Percentiles rank a stretch among this genome's conserved stretches.
Conservation (phyloP, 1,284 basidiomycete species). For the Quambalaria eucalypti region DNA sequence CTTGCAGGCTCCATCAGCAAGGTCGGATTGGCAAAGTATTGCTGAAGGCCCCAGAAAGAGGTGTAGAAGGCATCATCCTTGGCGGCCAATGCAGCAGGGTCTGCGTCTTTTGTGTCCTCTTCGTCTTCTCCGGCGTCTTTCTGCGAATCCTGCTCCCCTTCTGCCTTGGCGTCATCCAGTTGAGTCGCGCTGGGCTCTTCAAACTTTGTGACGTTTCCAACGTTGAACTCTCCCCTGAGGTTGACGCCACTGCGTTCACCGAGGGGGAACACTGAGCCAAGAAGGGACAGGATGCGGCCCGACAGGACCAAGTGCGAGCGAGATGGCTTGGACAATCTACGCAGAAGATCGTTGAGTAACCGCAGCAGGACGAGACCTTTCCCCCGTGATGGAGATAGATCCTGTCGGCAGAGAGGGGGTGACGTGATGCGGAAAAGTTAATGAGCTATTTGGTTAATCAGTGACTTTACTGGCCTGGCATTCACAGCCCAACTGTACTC, state of each 20-base stretch:
- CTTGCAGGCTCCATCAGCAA: too few relatives aligned
- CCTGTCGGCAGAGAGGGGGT: conserved; percentile 1
- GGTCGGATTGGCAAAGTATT: conserved; percentile 33
- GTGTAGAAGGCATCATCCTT: conserved; percentile 29
- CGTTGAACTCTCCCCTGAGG: conserved; percentile 66
- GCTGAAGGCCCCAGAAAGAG: conserved; percentile 38
- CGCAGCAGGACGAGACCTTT: conserved; percentile 75
- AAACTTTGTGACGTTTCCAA: conserved; percentile 52
- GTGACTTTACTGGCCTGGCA: too few relatives aligned
- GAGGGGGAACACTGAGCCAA: conserved; percentile 73
- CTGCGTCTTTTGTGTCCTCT: conserved; percentile 14
- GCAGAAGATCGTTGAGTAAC: conserved; percentile 73
- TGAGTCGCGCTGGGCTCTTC: conserved; percentile 10
- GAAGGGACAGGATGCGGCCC: conserved; percentile 74
- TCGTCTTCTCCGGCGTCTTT: conserved; percentile 16
- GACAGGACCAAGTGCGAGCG: conserved; percentile 68
- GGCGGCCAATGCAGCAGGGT: conserved; percentile 8
- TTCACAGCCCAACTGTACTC: too few relatives aligned
- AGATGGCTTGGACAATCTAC: conserved; percentile 73
- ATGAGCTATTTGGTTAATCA: too few relatives aligned
- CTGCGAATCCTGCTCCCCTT: conserved; percentile 2
- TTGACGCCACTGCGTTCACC: conserved; percentile 85
- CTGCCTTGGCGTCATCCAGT: background rate
- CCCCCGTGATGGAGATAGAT: conserved; percentile 69
- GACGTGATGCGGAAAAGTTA: too few relatives aligned